These are phyloP conservation scores for Epithemia pelagica DNA, from an alignment of 108 stramenopile genomes.

Conservation along the genomic window DNA sequence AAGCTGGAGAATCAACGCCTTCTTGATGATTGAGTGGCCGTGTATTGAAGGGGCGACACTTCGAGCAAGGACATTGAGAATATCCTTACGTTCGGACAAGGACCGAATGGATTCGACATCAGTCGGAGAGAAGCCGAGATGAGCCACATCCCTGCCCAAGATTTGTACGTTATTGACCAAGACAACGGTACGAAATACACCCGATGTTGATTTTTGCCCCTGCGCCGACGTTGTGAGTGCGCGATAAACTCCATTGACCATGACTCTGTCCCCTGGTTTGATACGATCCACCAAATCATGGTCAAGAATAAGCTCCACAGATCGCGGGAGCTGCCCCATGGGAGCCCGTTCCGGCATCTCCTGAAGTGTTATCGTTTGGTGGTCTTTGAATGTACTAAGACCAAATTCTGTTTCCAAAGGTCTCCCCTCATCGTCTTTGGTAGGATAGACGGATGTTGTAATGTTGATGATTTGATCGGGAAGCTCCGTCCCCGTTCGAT, in stretches of 20 bases:
- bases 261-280: slow-evolving; percentile 97
- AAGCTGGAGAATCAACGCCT: slow-evolving; percentile 89
- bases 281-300: slow-evolving; percentile 91
- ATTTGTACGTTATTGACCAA: slow-evolving; percentile 92
- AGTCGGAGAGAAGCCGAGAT: slow-evolving; percentile 58
- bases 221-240: slow-evolving; percentile 62
- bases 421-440: slow-evolving; percentile 85
- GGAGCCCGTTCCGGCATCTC: slow-evolving; percentile 97
- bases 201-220: slow-evolving; percentile 44
- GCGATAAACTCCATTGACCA: slow-evolving; percentile 86
- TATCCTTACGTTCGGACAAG: slow-evolving; percentile 70
- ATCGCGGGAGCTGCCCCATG: slow-evolving; percentile 97
- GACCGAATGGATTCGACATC: slow-evolving; percentile 81
- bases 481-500: slow-evolving; percentile 62
- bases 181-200: slow-evolving; percentile 92
- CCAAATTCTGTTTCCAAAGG: slow-evolving; percentile 96
- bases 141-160: slow-evolving; percentile 82
- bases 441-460: slow-evolving; percentile 86
- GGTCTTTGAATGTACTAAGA: slow-evolving; percentile 90
- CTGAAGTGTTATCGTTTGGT: slow-evolving; percentile 93
- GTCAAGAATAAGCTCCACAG: slow-evolving; percentile 87
- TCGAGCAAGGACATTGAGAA: slow-evolving; percentile 74
- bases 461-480: slow-evolving; percentile 66
- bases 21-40: slow-evolving; percentile 96
- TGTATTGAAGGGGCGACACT: slow-evolving; percentile 94